Evolutionary conservation across 495 filamentous ascomycete genomes (phyloP).

Genomic region (Recurvomyces mirabilis): DNA sequence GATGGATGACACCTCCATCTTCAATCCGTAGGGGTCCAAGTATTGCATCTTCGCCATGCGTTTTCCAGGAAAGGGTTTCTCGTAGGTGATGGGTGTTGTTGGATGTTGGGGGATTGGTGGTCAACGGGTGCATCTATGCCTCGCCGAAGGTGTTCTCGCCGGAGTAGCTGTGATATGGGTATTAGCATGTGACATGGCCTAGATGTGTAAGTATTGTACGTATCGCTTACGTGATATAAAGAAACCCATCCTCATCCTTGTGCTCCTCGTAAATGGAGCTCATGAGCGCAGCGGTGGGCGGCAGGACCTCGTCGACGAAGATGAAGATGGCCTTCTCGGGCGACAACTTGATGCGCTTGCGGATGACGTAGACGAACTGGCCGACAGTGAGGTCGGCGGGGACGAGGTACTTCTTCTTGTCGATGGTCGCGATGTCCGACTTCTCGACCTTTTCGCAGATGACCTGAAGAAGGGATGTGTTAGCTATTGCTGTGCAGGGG

Average conservation of each 20-base stretch:
- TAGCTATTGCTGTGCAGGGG: not conserved
- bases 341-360: conserved; percentile 98
- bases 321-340: conserved; percentile 99
- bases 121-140: conserved; percentile 1
- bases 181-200: conserved; percentile 1
- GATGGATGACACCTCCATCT: too few relatives aligned
- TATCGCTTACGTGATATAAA: conserved; percentile 55
- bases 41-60: not conserved
- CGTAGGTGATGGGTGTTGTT: not conserved
- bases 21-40: too few relatives aligned
- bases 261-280: conserved; percentile 99
- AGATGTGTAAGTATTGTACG: not conserved
- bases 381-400: conserved; percentile 96
- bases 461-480: conserved; percentile 45
- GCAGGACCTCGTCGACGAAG: conserved; percentile 97
- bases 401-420: conserved; percentile 99
- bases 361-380: conserved; percentile 99
- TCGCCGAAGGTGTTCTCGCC: conserved; percentile 98
- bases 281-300: conserved; percentile 95
- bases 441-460: conserved; percentile 99
- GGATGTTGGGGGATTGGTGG: not conserved
- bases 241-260: conserved; percentile 57
- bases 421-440: conserved; percentile 97
- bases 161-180: conserved; percentile 68
- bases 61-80: not conserved